phyloP scores from a whole-genome alignment of 2,329 filamentous ascomycete genomes.

The Ceratocystis diversiconidia region DNA sequence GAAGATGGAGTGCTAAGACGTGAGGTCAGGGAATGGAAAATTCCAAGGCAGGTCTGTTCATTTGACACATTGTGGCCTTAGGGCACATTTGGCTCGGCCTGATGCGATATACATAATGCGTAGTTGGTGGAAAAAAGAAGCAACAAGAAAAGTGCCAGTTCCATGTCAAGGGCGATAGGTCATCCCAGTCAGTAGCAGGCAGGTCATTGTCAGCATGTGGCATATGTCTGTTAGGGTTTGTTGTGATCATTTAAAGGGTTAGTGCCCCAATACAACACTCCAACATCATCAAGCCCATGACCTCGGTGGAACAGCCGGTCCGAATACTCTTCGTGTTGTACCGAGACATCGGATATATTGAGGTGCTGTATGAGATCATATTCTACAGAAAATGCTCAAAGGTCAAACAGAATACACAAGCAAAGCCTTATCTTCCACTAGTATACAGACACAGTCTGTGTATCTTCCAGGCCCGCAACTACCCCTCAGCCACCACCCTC shows the following conservation, averaged over 20 bases:
- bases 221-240: no score
- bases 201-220: no score
- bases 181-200: no score
- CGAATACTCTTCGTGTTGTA: background rate
- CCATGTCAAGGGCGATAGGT: no score
- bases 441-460: background rate
- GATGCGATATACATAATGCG: conserved; percentile 7
- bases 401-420: conserved; percentile 3
- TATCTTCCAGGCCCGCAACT: background rate
- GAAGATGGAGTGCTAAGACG: background rate
- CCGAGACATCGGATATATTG: conserved; percentile 9
- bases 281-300: background rate
- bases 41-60: background rate
- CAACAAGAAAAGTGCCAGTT: background rate
- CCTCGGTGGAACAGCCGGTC: background rate
- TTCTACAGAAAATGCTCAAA: conserved; percentile 8
- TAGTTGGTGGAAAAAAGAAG: conserved; percentile 8
- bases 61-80: background rate
- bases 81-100: background rate
- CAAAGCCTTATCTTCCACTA: background rate
- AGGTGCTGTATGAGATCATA: conserved; percentile 3
- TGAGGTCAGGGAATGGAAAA: background rate
- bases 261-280: background rate
- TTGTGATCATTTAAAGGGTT: no score
- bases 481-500: background rate